phyloP scores from a whole-genome alignment of 2,329 filamentous ascomycete genomes.

The Monosporascus sp. region DNA sequence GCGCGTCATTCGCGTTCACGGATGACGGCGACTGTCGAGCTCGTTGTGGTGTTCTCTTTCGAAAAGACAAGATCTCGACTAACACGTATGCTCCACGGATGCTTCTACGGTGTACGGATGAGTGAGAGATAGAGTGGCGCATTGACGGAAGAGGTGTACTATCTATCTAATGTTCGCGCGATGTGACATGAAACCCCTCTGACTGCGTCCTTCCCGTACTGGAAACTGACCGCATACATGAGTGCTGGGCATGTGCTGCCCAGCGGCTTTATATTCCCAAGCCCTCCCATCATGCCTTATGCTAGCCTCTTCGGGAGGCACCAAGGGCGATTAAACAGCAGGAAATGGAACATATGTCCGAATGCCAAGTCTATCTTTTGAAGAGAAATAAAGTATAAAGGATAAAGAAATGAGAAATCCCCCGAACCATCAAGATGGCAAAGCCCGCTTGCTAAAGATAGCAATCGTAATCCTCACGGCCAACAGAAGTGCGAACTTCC shows the following conservation, averaged over 20 bases:
- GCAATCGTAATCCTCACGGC: slow-evolving; percentile 15
- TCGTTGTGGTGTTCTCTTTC: not conserved
- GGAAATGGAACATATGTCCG: slow-evolving; percentile 12
- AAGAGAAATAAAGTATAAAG: not conserved
- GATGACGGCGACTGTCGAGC: not conserved
- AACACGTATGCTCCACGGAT: too few relatives aligned
- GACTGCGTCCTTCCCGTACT: too few relatives aligned
- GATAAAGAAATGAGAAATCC: not conserved
- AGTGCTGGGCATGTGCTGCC: too few relatives aligned
- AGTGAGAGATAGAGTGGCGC: too few relatives aligned
- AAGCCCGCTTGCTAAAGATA: not conserved
- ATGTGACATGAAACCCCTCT: too few relatives aligned
- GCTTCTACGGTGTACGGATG: too few relatives aligned
- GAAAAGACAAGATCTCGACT: too few relatives aligned
- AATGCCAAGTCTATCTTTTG: slow-evolving; percentile 7
- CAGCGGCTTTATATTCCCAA: too few relatives aligned
- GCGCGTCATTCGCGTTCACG: not conserved
- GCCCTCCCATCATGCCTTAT: not conserved
- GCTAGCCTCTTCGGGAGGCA: slow-evolving; percentile 1
- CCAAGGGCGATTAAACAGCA: slow-evolving; percentile 8
- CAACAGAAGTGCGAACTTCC: slow-evolving; percentile 32
- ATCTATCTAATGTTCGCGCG: too few relatives aligned
- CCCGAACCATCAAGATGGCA: slow-evolving; percentile 3
- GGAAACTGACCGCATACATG: too few relatives aligned
- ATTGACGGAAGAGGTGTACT: too few relatives aligned